Base-by-base conservation (phyloP, 129 eudicot species). In the Tagetes erecta region DNA sequence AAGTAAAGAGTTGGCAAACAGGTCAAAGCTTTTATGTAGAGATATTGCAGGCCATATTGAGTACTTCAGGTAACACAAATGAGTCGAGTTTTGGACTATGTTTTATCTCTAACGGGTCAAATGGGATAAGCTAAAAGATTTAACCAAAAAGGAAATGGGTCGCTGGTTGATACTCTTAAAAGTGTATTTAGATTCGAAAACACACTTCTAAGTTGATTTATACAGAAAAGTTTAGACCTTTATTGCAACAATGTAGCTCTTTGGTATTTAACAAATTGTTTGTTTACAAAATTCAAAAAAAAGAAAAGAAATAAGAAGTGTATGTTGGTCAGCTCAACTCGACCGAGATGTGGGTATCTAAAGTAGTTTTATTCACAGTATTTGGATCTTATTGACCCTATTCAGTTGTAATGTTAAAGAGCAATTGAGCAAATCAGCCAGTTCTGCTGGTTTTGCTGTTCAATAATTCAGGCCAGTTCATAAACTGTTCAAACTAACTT, bases 41-140 rank as follows among this genome's bases (percentile, higher is more conserved):
- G 99, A 94, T 74, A 85, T 76, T 72, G 97, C 93, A 1, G 99
- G 97, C 3, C 86, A 85, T 65, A 53, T 85, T 36, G 97, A 94
- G 74, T 90, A 81, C 55, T 86, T 45, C 64, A 78, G 82, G 81
- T 85, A 77, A 62, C 13, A 5, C 35, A 58, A 58, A 49, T 12
- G 74, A 34, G 65, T 71, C 37, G 41, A 34, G 13, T 31, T 36
- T 36, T 53, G 20, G 13, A 51, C 2, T 71, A 36, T 62, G 45
- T 62, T 62, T 36, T 62, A 5, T 62, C 45, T 62, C 1, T 62
- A 62, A 35, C 30, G 1, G 45, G 27, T 13, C 30, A 35, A 62
- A 62, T 10, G 3, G 67, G 31, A 35, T 36, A 13, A 4, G 67
- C 44, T 1, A 12, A 62, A 13, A 11, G 45, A 35, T 60, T 60